These are phyloP conservation scores for Schoenoplectus tabernaemontani DNA, from an alignment of 202 grass and related monocot species.

Conservation along the genomic window DNA sequence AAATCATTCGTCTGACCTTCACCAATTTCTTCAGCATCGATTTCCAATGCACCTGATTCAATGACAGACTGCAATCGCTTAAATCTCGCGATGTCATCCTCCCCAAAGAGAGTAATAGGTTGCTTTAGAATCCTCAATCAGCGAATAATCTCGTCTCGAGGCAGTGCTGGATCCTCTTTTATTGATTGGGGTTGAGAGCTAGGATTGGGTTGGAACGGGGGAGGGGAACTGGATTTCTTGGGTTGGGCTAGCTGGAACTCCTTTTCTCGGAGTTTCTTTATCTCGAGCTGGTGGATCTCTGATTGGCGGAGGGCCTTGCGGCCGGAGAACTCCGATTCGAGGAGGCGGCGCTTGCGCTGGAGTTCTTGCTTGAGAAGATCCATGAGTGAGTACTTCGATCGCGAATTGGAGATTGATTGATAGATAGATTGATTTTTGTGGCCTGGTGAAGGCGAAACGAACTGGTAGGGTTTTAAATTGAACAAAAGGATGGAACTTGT, in stretches of 20 bases:
- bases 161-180: constrained; percentile 1
- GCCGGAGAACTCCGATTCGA: constrained; percentile 46
- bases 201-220: background rate
- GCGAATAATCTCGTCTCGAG: constrained; percentile 53
- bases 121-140: constrained; percentile 50
- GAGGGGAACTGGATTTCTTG: constrained; percentile 20
- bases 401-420: background rate
- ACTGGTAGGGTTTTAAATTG: background rate
- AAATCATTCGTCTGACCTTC: constrained; percentile 80
- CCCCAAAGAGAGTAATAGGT: constrained; percentile 53
- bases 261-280: constrained; percentile 31
- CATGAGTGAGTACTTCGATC: constrained; percentile 22
- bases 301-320: constrained; percentile 41
- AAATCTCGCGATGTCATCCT: constrained; percentile 46
- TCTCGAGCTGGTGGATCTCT: constrained; percentile 44
- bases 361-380: constrained; percentile 75
- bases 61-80: constrained; percentile 34
- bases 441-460: background rate
- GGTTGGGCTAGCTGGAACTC: constrained; percentile 27
- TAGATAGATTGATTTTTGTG: background rate
- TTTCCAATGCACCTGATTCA: constrained; percentile 27
- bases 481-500: background rate
- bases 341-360: constrained; percentile 50
- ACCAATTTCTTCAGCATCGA: constrained; percentile 44
- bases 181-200: background rate